These are phyloP conservation scores for Emmonsiellopsis sp. DNA, from an alignment of 2,329 filamentous ascomycete species.

Conservation along the genomic window DNA sequence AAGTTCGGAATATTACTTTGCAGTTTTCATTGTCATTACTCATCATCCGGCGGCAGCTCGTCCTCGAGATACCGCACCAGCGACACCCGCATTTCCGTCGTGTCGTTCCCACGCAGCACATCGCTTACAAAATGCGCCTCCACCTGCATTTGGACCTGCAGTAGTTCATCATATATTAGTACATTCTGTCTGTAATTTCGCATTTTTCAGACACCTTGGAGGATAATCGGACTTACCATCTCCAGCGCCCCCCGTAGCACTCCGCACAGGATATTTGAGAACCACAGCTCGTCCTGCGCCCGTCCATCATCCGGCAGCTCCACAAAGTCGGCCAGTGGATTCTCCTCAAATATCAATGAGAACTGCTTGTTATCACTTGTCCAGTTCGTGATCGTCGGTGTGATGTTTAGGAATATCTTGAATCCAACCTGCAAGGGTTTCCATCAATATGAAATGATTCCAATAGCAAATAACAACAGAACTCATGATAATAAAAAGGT, in stretches of 20 bases:
- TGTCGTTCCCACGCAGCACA: conserved; percentile 83
- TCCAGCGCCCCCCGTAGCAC: conserved; percentile 84
- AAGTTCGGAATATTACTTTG: no score
- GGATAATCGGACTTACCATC: conserved; percentile 57
- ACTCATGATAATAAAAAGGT: neutral
- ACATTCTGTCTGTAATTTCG: neutral
- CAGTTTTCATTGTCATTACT: conserved; percentile 42
- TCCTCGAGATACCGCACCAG: conserved; percentile 93
- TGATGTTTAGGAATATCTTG: conserved; percentile 98
- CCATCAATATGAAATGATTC: neutral
- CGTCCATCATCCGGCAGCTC: conserved; percentile 92
- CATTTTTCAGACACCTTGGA: no score
- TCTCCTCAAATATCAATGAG: conserved; percentile 92
- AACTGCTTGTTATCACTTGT: conserved; percentile 94
- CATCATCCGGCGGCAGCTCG: conserved; percentile 92
- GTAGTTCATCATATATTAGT: conserved; percentile 7
- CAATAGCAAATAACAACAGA: neutral
- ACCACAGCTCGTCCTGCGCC: conserved; percentile 96
- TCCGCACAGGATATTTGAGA: conserved; percentile 93
- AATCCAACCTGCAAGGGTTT: conserved; percentile 68
- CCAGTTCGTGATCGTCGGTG: conserved; percentile 90
- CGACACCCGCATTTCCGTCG: conserved; percentile 92
- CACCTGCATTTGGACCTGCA: conserved; percentile 85
- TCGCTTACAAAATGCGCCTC: conserved; percentile 96
- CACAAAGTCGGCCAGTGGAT: conserved; percentile 93